Evolutionary conservation across 768 basidiomycete genomes (phyloP).

Genomic region (Bullera alba): DNA sequence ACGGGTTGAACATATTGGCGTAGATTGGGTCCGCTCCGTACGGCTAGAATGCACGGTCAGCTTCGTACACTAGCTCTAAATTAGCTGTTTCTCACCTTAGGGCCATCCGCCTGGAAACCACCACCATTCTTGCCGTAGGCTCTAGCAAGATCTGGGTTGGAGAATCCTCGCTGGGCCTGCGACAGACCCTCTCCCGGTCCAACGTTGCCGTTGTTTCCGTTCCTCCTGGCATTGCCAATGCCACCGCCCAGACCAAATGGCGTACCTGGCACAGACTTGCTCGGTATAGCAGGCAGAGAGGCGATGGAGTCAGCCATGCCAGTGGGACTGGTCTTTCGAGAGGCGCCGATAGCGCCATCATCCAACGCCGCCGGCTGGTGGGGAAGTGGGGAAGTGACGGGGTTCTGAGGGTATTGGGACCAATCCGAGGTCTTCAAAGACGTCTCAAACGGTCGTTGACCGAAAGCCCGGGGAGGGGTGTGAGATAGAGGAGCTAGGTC

Average conservation of each 20-base stretch:
- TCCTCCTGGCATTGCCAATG: constrained; percentile 20
- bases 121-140: constrained; percentile 42
- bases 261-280: constrained; percentile 46
- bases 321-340: constrained; percentile 24
- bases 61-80: background rate
- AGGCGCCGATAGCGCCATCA: constrained; percentile 11
- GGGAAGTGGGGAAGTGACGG: constrained; percentile 22
- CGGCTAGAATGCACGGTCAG: constrained; percentile 7
- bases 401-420: constrained; percentile 69
- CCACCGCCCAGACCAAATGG: constrained; percentile 36
- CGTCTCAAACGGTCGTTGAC: constrained; percentile 54
- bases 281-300: constrained; percentile 42
- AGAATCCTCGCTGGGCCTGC: constrained; percentile 42
- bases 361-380: constrained; percentile 11
- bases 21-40: constrained; percentile 35
- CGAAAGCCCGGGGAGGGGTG: constrained; percentile 59
- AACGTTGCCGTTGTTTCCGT: constrained; percentile 20
- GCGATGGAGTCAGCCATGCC: constrained; percentile 44
- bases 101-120: constrained; percentile 32
- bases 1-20: constrained; percentile 17
- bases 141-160: constrained; percentile 46
- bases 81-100: constrained; percentile 28
- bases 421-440: constrained; percentile 66
- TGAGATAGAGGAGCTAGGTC: constrained; percentile 86
- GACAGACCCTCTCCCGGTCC: constrained; percentile 23